Evolutionary conservation across 345 rosid species (phyloP).

Genomic region (Microcos paniculata): DNA sequence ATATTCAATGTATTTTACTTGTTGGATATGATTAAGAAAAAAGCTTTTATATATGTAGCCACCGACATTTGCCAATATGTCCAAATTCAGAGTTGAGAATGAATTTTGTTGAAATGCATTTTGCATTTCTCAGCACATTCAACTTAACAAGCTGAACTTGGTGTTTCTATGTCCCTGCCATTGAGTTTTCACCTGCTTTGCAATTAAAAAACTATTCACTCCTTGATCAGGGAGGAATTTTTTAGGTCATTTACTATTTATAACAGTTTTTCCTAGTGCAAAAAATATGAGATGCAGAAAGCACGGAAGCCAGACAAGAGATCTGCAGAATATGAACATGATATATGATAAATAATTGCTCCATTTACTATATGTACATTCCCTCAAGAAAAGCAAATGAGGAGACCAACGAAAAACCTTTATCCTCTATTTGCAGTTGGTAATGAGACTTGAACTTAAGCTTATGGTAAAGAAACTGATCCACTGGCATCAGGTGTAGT

Average conservation of each 20-base stretch:
- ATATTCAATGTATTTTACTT: background rate
- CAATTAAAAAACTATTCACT: too few relatives aligned
- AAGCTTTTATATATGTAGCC: background rate
- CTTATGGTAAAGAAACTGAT: background rate
- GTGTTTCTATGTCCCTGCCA: too few relatives aligned
- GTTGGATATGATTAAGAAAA: background rate
- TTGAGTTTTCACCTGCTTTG: too few relatives aligned
- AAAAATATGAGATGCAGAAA: background rate
- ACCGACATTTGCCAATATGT: background rate
- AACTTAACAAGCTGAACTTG: too few relatives aligned
- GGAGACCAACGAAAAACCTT: background rate
- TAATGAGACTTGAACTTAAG: background rate
- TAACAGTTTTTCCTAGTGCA: background rate
- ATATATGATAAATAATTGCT: background rate
- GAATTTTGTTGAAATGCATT: background rate
- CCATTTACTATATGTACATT: conserved; percentile 24
- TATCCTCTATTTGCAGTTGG: background rate
- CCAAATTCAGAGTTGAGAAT: background rate
- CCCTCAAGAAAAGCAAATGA: conserved; percentile 3
- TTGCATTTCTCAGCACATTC: background rate
- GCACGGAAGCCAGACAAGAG: background rate
- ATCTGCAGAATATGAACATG: background rate
- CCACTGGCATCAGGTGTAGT: conserved; percentile 43
- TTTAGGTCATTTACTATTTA: background rate
- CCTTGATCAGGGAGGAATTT: too few relatives aligned